Evolutionary conservation across 441 rosid genomes (phyloP).

Genomic region (Aquilaria agallochum): DNA sequence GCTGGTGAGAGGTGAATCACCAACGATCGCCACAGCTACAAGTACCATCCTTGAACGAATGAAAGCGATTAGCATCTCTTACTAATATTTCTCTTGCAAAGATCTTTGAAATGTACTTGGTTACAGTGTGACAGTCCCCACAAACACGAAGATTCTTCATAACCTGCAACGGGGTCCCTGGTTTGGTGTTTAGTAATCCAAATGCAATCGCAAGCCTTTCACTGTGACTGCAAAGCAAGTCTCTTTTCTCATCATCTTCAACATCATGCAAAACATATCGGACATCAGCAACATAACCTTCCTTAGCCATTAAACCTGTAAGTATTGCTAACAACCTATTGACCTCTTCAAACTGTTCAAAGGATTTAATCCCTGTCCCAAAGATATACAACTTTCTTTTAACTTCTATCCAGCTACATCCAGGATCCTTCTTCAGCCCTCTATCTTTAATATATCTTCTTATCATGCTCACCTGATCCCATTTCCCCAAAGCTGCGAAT

Average conservation of each 20-base stretch:
- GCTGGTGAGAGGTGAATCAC: constrained; percentile 24
- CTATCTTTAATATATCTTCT: constrained; percentile 41
- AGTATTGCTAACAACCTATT: constrained; percentile 35
- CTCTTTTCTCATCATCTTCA: constrained; percentile 60
- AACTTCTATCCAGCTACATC: constrained; percentile 66
- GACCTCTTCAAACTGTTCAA: constrained; percentile 45
- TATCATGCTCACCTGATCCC: constrained; percentile 55
- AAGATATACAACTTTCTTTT: constrained; percentile 37
- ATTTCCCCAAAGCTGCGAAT: constrained; percentile 51
- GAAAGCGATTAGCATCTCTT: constrained; percentile 68
- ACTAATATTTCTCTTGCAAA: constrained; percentile 57
- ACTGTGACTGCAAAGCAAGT: constrained; percentile 56
- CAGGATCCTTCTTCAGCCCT: constrained; percentile 56
- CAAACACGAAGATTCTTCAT: constrained; percentile 81
- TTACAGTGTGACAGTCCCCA: constrained; percentile 64
- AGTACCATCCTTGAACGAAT: constrained; percentile 51
- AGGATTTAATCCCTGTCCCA: constrained; percentile 41
- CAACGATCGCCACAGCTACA: constrained; percentile 69
- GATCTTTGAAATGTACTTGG: constrained; percentile 47
- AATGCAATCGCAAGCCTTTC: constrained; percentile 77
- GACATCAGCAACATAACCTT: constrained; percentile 59
- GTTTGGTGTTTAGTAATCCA: constrained; percentile 56
- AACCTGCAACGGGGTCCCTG: constrained; percentile 54
- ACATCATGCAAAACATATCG: constrained; percentile 51
- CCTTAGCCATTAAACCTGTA: constrained; percentile 41